Base-by-base conservation (phyloP, 768 basidiomycete genomes). In the Boletus sp. region DNA sequence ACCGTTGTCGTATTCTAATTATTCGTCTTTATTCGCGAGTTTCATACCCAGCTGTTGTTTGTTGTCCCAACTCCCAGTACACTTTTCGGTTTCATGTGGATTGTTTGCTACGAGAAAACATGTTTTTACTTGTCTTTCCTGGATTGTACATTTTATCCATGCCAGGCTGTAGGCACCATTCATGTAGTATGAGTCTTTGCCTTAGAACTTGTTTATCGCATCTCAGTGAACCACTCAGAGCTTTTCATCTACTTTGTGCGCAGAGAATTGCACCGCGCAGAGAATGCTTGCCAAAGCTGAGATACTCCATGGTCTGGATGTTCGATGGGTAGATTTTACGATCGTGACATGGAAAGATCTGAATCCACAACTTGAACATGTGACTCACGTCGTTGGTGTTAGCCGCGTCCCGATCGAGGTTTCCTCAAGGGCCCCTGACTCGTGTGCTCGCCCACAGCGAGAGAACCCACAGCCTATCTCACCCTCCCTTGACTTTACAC, bases 1-100 rank as follows among this genome's bases (percentile, higher is more conserved):
- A 40, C 17, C 54, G 57, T 54, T 59, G 54, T 63, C 58, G 58
- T 62, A 63, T 62, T 57, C 29, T 61, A 63, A 49, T 71, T 73
- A 73, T 73, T 66, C 57, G 30, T 73, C 54, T 62, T 64, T 71
- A 67, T 71, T 64, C 48, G 49, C 28, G 8, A 9, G 15, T n/a
- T 54, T 36, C 40, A 47, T 54, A 46, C 29, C 30, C 53, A 2
- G 35, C 47, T 45, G 49, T 57, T 52, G 52, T 60, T 40, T 58
- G 47, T 63, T 56, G 56, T 59, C 54, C 47, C 53, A 46, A 61
- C 54, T 52, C 52, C 36, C 14, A 9, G 47, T 8, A 50, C 32
- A 29, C 17, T 36, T 30, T 32, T 18, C 36, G 24, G 35, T 46
- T 17, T 39, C 29, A 41, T 11, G 18, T 50, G 18, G 39, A 30